Evolutionary conservation across 2,329 filamentous ascomycete species (phyloP), one percentile per base, ranked within the genome.

Genomic region (Aureobasidium sp.): DNA sequence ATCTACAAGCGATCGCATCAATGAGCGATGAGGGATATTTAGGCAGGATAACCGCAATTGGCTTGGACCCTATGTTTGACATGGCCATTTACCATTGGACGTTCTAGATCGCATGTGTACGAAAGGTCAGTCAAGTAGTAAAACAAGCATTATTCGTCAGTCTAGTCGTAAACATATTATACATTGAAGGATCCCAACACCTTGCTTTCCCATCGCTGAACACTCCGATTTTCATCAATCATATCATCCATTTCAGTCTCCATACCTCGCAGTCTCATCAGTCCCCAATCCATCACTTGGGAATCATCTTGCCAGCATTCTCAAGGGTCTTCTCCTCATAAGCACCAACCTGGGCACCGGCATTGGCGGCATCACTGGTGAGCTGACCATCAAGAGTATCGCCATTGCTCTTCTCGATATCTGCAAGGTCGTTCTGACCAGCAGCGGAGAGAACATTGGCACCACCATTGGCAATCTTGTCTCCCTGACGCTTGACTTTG

Each of bases 401-500:
- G 12, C 61, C 51, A 4, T 22, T 64, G 7, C 15, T 55, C 7
- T 64, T 66, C 11, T 53, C 29, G 1, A 49, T 22, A 3, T 49
- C 34, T 11, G 47, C 48, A 25, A 61, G 20, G 4, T 25, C 22
- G 15, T 44, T n/a, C 27, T 22, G 27, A 0, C 62, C 61, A 2
- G 61, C 57, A 7, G 68, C 66, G 6, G 61, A 37, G 37, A 62
- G 39, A 4, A 69, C 47, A 9, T 62, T 53, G n/a, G 64, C 61
- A 2, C 44, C 31, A 9, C 67, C 67, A 25, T 67, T 67, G 55
- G 65, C 59, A 41, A 70, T 72, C 68, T 69, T 68, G 55, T 68
- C 65, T 3, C 64, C 55, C 44, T 68, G 67, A n/a, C 67, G 66
- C 25, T 62, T 62, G 37, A 62, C 37, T 12, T 5, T 51, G 22